A percentile compares a stretch with the other conserved stretches of the same genome.
phyloP scores from a whole-genome alignment of 257 asterid species.

The Fraxinus quadrangulata region DNA sequence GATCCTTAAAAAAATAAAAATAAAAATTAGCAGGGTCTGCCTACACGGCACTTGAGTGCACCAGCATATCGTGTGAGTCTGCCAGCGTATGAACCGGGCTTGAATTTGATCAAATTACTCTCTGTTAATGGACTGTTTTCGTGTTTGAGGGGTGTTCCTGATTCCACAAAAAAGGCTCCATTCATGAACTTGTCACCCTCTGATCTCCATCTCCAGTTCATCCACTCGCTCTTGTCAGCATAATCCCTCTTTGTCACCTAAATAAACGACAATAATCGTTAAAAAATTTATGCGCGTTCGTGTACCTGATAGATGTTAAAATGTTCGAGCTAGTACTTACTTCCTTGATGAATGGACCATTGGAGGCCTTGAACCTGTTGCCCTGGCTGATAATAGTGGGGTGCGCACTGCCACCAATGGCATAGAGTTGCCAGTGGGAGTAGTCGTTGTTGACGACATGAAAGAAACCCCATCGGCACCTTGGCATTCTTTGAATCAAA shows the following conservation, averaged over 20 bases:
- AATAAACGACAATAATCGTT: background rate
- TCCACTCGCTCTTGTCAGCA: slow-evolving; percentile 45
- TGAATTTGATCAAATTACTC: slow-evolving; percentile 36
- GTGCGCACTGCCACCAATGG: slow-evolving; percentile 77
- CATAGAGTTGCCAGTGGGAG: slow-evolving; percentile 71
- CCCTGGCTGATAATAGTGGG: slow-evolving; percentile 92
- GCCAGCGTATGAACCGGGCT: slow-evolving; percentile 63
- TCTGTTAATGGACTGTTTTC: slow-evolving; percentile 26
- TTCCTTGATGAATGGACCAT: slow-evolving; percentile 49
- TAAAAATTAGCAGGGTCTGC: slow-evolving; percentile 36
- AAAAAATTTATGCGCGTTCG: background rate
- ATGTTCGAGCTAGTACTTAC: slow-evolving; percentile 29
- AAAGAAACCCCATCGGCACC: slow-evolving; percentile 83
- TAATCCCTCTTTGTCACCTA: slow-evolving; percentile 73
- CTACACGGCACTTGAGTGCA: slow-evolving; percentile 49
- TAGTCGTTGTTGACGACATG: slow-evolving; percentile 83
- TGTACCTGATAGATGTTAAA: background rate
- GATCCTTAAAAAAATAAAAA: background rate
- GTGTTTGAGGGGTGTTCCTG: slow-evolving; percentile 48
- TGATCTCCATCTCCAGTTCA: slow-evolving; percentile 74
- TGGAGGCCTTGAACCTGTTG: slow-evolving; percentile 69
- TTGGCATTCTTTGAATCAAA: slow-evolving; percentile 79
- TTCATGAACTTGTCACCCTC: slow-evolving; percentile 65
- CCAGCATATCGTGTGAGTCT: slow-evolving; percentile 71
- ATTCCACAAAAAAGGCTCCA: slow-evolving; percentile 68